Percentiles rank a stretch among this genome's conserved stretches.
Conservation (phyloP, 768 basidiomycete genomes). For the Panaeolus cyanescens region DNA sequence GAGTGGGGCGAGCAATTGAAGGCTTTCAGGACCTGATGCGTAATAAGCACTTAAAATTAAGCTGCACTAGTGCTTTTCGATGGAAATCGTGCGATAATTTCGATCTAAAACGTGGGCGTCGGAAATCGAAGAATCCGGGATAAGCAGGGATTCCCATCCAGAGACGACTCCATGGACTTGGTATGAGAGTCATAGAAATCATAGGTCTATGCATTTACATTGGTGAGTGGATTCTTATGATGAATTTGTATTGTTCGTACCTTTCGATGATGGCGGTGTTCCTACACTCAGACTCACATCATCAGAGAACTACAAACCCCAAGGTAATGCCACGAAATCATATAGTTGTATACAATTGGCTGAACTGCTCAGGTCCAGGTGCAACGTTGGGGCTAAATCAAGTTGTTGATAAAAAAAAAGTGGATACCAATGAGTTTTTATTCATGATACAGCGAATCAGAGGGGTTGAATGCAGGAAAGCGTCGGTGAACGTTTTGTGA, state of each 20-base stretch:
- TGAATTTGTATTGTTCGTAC: not conserved
- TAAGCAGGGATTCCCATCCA: not conserved
- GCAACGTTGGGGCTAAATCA: too few species aligned
- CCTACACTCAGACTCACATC: too few species aligned
- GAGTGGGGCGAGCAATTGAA: not conserved
- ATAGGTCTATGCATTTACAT: not conserved
- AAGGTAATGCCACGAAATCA: not conserved
- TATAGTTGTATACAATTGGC: too few species aligned
- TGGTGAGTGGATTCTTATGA: not conserved
- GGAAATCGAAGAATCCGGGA: not conserved
- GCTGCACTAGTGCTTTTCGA: not conserved
- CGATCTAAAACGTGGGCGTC: not conserved
- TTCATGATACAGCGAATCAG: too few species aligned
- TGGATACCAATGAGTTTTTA: too few species aligned
- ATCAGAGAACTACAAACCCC: too few species aligned
- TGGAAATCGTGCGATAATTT: not conserved
- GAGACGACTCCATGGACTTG: not conserved
- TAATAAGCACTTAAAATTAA: not conserved
- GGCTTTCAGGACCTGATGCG: not conserved
- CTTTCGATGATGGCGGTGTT: not conserved
- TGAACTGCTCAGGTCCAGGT: too few species aligned
- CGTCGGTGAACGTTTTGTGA: too few species aligned
- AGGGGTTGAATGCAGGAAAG: too few species aligned
- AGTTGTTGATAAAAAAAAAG: too few species aligned
- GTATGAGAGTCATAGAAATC: not conserved